A percentile compares a stretch with the other conserved stretches of the same genome.
phyloP scores from a whole-genome alignment of 441 rosid species.

The Adansonia gregorii region DNA sequence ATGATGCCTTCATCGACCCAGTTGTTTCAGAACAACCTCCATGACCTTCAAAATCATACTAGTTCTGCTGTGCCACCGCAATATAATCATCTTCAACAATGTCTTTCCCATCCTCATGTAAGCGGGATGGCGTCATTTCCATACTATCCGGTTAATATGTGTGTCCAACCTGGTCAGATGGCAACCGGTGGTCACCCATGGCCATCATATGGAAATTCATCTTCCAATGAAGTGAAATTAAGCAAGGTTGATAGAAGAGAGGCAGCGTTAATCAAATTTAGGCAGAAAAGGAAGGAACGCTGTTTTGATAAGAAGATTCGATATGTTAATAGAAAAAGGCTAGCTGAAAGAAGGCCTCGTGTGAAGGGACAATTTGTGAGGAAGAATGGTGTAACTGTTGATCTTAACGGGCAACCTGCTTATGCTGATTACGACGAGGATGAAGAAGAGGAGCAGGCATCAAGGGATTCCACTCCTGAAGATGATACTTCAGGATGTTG shows the following conservation, averaged over 20 bases:
- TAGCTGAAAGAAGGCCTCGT: constrained; percentile 98
- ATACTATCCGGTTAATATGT: constrained; percentile 65
- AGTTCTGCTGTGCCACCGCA: constrained; percentile 55
- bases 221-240: constrained; percentile 54
- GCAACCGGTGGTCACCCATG: constrained; percentile 53
- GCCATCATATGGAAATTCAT: constrained; percentile 62
- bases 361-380: constrained; percentile 96
- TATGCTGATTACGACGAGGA: constrained; percentile 72
- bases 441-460: constrained; percentile 71
- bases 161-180: constrained; percentile 71
- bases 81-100: constrained; percentile 70
- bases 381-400: constrained; percentile 82
- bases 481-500: constrained; percentile 54
- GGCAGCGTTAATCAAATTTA: constrained; percentile 85
- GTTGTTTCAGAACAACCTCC: constrained; percentile 54
- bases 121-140: constrained; percentile 71
- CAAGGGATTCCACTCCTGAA: constrained; percentile 67
- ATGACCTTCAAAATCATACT: constrained; percentile 52
- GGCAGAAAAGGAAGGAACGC: constrained; percentile 90
- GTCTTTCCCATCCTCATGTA: constrained; percentile 60
- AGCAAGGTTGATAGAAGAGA: constrained; percentile 80
- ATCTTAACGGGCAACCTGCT: constrained; percentile 81
- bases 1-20: constrained; percentile 68
- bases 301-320: constrained; percentile 96
- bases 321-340: constrained; percentile 83